Conservation (phyloP, 192 early-diverging fungal species). For the Dissophora ornata region DNA sequence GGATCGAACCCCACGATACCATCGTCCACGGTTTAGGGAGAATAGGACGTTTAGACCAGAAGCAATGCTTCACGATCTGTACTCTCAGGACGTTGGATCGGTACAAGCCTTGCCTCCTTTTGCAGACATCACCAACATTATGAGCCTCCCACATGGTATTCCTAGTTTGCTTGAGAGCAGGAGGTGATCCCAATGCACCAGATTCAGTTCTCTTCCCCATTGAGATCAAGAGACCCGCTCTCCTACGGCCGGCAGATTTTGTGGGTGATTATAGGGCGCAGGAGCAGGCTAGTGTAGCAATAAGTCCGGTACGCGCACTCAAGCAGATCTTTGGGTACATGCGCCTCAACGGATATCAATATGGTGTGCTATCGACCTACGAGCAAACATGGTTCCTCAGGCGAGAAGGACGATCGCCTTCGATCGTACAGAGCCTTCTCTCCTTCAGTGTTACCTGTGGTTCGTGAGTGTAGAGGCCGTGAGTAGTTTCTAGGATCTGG, state of each 20-base stretch:
- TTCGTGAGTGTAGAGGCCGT: not conserved
- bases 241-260: too few relatives aligned
- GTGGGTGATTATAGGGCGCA: slow-evolving; percentile 1
- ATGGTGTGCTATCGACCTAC: slow-evolving; percentile 18
- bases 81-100: not conserved
- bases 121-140: not conserved
- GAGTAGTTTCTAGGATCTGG: not conserved
- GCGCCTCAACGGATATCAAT: slow-evolving; percentile 14
- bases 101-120: slow-evolving; percentile 1
- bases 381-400: slow-evolving; percentile 18
- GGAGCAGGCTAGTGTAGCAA: not conserved
- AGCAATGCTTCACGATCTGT: not conserved
- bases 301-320: too few relatives aligned
- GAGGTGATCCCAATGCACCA: too few relatives aligned
- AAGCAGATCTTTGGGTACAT: slow-evolving; percentile 16
- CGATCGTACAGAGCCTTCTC: slow-evolving; percentile 15
- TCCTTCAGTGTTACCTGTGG: slow-evolving; percentile 22
- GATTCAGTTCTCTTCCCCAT: slow-evolving; percentile 2
- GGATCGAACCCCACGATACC: too few relatives aligned
- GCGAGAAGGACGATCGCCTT: slow-evolving; percentile 1
- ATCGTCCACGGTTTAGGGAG: not conserved
- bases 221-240: not conserved
- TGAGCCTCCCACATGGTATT: not conserved
- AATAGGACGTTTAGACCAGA: not conserved
- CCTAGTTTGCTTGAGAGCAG: slow-evolving; percentile 1